phyloP scores from a whole-genome alignment of 306 rosid species.

The Sphenostylis stenocarpa region DNA sequence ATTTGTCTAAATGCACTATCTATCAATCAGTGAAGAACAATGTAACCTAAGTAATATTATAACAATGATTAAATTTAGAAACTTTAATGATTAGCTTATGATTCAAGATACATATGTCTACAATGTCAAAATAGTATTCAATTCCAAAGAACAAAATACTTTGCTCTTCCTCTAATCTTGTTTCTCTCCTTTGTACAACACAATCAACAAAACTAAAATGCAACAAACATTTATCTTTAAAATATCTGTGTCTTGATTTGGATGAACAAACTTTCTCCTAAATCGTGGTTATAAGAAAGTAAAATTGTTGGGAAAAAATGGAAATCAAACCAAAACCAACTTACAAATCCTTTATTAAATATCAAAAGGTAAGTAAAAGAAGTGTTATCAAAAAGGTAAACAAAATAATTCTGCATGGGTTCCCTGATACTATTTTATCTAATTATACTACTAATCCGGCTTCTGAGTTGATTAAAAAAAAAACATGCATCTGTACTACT shows the following conservation, averaged over 20 bases:
- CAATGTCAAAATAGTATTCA: too few species aligned
- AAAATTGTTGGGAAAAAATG: background rate
- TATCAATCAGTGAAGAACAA: too few species aligned
- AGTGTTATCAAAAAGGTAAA: background rate
- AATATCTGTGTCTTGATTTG: background rate
- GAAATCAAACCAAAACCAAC: background rate
- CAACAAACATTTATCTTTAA: background rate
- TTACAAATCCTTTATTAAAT: background rate
- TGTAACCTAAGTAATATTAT: too few species aligned
- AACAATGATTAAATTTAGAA: too few species aligned
- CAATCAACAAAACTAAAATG: background rate
- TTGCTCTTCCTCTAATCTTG: too few species aligned
- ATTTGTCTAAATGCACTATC: too few species aligned
- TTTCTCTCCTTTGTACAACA: too few species aligned
- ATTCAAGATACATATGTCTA: too few species aligned
- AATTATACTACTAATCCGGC: background rate
- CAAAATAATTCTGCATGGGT: background rate
- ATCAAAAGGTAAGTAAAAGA: background rate
- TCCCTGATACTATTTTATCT: background rate
- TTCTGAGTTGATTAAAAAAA: background rate
- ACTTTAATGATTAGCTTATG: too few species aligned
- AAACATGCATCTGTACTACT: too few species aligned
- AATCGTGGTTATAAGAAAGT: background rate
- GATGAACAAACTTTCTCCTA: background rate
- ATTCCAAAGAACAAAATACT: too few species aligned